Percentiles rank a stretch among this genome's conserved stretches.
These are phyloP conservation scores for Furcasterigmium furcatum DNA, from an alignment of 2,329 filamentous ascomycete genomes.

Conservation along the genomic window DNA sequence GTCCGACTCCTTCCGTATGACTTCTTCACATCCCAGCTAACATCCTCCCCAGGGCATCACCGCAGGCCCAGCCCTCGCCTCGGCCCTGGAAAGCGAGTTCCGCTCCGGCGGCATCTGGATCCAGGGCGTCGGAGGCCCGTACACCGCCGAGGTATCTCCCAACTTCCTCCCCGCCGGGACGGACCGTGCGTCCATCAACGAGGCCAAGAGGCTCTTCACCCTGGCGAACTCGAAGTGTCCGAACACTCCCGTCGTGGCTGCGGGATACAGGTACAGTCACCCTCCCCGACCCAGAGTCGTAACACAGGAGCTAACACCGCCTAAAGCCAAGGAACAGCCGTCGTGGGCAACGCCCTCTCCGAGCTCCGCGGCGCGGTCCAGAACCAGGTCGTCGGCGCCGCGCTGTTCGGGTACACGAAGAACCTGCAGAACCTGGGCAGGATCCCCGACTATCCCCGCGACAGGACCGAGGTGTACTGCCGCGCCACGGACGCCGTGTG, in stretches of 20 bases:
- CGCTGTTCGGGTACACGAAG: conserved; percentile 35
- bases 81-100: conserved; percentile 21
- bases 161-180: conserved; percentile 36
- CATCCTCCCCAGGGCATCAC: conserved; percentile 15
- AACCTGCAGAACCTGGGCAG: conserved; percentile 34
- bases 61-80: conserved; percentile 23
- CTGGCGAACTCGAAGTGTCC: conserved; percentile 40
- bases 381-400: conserved; percentile 23
- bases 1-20: background rate
- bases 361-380: conserved; percentile 22
- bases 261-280: conserved; percentile 24
- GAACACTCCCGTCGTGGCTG: conserved; percentile 35
- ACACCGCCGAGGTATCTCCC: conserved; percentile 27
- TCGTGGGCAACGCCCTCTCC: conserved; percentile 33
- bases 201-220: conserved; percentile 34
- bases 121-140: conserved; percentile 39
- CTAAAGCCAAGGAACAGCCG: conserved; percentile 36
- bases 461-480: conserved; percentile 33
- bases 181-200: conserved; percentile 29
- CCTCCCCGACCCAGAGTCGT: background rate
- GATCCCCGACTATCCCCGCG: conserved; percentile 31
- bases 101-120: conserved; percentile 27
- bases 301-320: background rate
- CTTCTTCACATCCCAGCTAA: background rate
- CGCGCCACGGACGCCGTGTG: conserved; percentile 29